Evolutionary conservation across 1,139 yeast species (phyloP), one percentile per base, ranked within the genome.

Genomic region (Yamadazyma dendronema): DNA sequence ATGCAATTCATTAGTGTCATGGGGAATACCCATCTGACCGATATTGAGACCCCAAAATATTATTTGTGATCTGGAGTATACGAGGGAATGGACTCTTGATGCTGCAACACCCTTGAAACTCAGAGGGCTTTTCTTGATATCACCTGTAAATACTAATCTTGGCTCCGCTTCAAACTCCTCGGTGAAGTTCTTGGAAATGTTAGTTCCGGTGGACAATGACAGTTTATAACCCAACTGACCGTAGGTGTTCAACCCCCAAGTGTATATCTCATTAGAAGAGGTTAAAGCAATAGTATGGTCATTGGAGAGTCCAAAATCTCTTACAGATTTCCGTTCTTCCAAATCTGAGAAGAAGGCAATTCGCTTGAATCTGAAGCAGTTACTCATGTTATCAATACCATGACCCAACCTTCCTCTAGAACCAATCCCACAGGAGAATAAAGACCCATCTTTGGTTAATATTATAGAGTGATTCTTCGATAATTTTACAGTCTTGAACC

Each of bases 1-100:
- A 3, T 36, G 17, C 1, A 25, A 8, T 3, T 27, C 30, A 3
- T 34, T 37, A 9, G 24, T 3, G 13, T 47, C 40, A 3, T 54
- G 34, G 7, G 59, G 42, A 32, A 78, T 68, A 1, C 95, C 95
- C 81, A 90, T 81, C 55, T 90, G 97, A 0, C 97, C 97, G 22
- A 80, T 63, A 54, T 88, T 86, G 23, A 84, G 62, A 0, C 97
- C 97, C 95, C 96, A 88, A 28, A 80, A 62, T 44, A 67, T 77
- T 6, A 88, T 50, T 9, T 71, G 73, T 25, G 69, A 58, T 21
- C 65, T 67, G 0, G 84, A 67, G 47, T 71, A 84, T 0, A 77
- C 86, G 4, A 84, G 70, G 0, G 94, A 79, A 54, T 87, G 96
- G 16, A 83, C 70, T 33, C 75, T 79, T 2, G 96, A 86, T 10